Evolutionary conservation across 257 asterid genomes (phyloP), one percentile per base, ranked within the genome.

Genomic region (Echium plantagineum): DNA sequence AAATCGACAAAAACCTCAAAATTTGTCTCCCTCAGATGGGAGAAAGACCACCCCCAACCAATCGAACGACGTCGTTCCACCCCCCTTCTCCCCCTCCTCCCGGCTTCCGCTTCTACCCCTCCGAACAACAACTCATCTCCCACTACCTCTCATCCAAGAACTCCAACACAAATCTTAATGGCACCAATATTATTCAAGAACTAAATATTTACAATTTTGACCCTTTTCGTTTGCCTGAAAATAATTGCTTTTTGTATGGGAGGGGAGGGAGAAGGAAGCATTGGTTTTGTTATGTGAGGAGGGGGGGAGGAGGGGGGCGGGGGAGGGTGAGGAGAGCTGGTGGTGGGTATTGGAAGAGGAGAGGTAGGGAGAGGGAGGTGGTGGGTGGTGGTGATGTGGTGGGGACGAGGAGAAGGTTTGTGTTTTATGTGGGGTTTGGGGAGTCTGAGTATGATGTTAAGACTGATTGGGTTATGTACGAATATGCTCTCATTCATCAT

Each of bases 391-490:
- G 71, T 53, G n/a, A n/a, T n/a, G 72, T 72, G 47, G 68, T 66
- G 57, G 83, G 83, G 57, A 74, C 64, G 20, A 70, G 80, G 6
- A 71, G 51, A 55, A 65, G 71, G 31, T 78, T 71, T 62, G 78
- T 47, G 10, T 78, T 78, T 66, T 74, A 78, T 61, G 53, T 57
- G 42, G 76, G 70, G 46, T 35, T 35, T 30, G 69, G 69, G 66
- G 63, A 72, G 7, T 12, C 21, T 13, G 26, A 16, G n/a, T 31
- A n/a, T 62, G 71, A 77, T 58, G 52, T 71, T 61, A 74, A 55
- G 68, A 78, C 80, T 57, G 67, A 21, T 58, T 78, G 78, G 83
- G 52, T 71, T 51, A 69, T 78, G 83, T 66, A 78, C 55, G 80
- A 78, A 58, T 74, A 78, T 55, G 67, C 75, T 0, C 75, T 57